Evolutionary conservation across 495 filamentous ascomycete species (phyloP), one percentile per base, ranked within the genome.

Genomic region (Umbilicaria muhlenbergii): DNA sequence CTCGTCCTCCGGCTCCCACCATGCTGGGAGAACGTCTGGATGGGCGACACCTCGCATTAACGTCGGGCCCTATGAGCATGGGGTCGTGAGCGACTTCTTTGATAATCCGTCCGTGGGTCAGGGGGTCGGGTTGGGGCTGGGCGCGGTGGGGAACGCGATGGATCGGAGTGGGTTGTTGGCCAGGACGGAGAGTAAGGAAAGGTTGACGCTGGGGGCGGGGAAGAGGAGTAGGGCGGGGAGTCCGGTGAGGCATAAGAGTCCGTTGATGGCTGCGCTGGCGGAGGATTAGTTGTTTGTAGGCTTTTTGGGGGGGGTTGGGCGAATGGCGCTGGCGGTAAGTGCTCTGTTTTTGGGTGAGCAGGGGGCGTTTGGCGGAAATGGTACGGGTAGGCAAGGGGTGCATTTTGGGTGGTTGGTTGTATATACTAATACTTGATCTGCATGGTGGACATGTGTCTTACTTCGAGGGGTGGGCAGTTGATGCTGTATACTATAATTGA

Each of bases 21-120:
- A 66, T 16, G 57, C 69, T 3, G 75, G 71, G 1, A 59, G 68
- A 32, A 63, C 75, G 1, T 80, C 75, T 19, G 78, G 78, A 3
- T 66, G 77, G 50, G 75, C 75, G 7, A 82, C 77, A 10, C 78
- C 52, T 14, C 37, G 49, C 3, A 49, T 33, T 17, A 36, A 46
- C 16, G 48, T 31, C 28, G 42, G 19, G 11, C 37, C 35, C 16
- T 37, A 34, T 3, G 14, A 44, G 11, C 13, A 34, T 21, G 17
- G 33, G 11, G 39, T 47, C 1, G 42, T 35, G 38, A 17, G 32
- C 16, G 48, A 39, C 3, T 44, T 42, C 15, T 51, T 51, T 35
- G 76, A 78, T 18, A 62, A 71, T 42, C 48, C 58, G 15, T 41
- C 36, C n/a, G 43, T 16, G 15, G 51, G 48, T 17, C 31, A 13